Conservation (phyloP, 2,329 filamentous ascomycete genomes). For the Clonostachys sp. region DNA sequence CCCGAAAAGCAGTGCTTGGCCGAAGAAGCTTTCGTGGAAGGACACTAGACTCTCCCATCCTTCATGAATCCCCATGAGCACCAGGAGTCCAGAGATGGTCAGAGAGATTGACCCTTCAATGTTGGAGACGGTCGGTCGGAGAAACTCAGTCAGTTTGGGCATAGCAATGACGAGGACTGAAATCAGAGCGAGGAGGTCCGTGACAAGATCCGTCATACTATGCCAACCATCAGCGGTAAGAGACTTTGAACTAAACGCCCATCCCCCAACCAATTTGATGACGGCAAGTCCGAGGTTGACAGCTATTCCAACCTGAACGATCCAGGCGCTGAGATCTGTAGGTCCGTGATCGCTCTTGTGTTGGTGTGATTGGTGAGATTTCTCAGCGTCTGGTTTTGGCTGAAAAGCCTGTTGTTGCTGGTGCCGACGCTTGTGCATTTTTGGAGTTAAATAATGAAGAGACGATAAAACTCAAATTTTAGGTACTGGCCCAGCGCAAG, state of each 20-base stretch:
- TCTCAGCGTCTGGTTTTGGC: too few relatives aligned
- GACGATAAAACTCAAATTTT: too few relatives aligned
- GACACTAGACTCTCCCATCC: background rate
- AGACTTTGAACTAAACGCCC: background rate
- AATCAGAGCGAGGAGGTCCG: background rate
- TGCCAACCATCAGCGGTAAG: background rate
- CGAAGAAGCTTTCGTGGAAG: background rate
- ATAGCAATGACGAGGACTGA: background rate
- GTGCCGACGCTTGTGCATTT: too few relatives aligned
- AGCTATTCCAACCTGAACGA: background rate
- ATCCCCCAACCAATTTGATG: background rate
- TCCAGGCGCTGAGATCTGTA: background rate
- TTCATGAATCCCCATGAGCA: background rate
- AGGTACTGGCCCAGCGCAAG: too few relatives aligned
- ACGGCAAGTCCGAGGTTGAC: background rate
- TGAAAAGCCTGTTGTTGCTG: too few relatives aligned
- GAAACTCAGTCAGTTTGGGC: too few relatives aligned
- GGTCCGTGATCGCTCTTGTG: too few relatives aligned
- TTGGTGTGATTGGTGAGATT: too few relatives aligned
- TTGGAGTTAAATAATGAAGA: too few relatives aligned
- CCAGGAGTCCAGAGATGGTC: background rate
- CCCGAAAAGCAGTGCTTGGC: background rate
- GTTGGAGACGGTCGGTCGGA: too few relatives aligned
- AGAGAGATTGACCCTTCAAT: background rate
- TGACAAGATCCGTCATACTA: background rate